Percentiles rank a stretch among this genome's conserved stretches.
Evolutionary conservation across 1,284 basidiomycete genomes (phyloP).

Genomic region (Pholiota adiposa): DNA sequence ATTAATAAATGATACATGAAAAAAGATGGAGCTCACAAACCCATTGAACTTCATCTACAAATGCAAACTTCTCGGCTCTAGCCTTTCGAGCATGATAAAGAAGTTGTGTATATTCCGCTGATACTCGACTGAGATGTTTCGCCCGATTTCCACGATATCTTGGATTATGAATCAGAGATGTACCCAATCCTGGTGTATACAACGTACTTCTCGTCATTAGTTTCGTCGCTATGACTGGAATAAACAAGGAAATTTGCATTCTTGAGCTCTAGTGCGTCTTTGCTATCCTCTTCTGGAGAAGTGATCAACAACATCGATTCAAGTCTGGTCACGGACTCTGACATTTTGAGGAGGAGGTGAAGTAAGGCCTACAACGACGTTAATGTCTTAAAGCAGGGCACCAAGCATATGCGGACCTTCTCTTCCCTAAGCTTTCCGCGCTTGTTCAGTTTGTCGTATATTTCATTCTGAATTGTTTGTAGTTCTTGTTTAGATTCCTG

Average conservation of each 20-base stretch:
- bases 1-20: conserved; percentile 15
- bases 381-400: neutral
- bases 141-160: conserved; percentile 69
- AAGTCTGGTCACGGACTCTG: conserved; percentile 83
- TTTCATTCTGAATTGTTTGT: conserved; percentile 69
- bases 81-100: conserved; percentile 90
- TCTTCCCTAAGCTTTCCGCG: conserved; percentile 80
- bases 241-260: conserved; percentile 31
- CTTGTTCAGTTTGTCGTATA: conserved; percentile 78
- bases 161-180: conserved; percentile 7
- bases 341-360: conserved; percentile 85
- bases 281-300: conserved; percentile 49
- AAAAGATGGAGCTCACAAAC: conserved; percentile 55
- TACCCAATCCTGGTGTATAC: neutral
- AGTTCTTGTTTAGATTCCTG: conserved; percentile 69
- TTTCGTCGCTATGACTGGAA: conserved; percentile 31
- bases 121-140: conserved; percentile 86
- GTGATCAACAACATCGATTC: conserved; percentile 80
- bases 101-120: conserved; percentile 91
- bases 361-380: conserved; percentile 64
- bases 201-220: conserved; percentile 31
- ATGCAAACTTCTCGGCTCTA: conserved; percentile 70
- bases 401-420: conserved; percentile 56
- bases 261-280: conserved; percentile 35
- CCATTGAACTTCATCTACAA: conserved; percentile 84